Evolutionary conservation across 2,329 filamentous ascomycete genomes (phyloP).

Genomic region (Exserohilum rostratum): DNA sequence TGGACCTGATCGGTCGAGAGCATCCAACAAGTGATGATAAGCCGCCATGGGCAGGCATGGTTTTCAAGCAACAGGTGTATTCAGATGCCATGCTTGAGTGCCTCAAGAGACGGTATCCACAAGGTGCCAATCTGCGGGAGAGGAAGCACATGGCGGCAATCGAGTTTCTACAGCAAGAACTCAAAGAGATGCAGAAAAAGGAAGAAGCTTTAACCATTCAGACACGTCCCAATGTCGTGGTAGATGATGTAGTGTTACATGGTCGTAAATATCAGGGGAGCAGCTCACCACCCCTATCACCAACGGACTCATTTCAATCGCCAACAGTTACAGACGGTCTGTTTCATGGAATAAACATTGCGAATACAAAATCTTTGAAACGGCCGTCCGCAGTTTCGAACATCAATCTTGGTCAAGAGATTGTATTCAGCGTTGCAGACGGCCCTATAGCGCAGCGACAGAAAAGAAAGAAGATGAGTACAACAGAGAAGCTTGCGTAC

Average conservation of each 20-base stretch:
- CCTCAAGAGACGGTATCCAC: conserved; percentile 27
- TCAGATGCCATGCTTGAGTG: conserved; percentile 34
- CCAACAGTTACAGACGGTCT: neutral
- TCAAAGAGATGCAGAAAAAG: conserved; percentile 23
- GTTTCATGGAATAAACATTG: neutral
- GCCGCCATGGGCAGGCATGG: conserved; percentile 35
- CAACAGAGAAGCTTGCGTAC: conserved; percentile 30
- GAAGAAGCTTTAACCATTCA: neutral
- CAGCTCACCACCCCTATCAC: neutral
- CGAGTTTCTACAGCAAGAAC: conserved; percentile 31
- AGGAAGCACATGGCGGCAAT: conserved; percentile 38
- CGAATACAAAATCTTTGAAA: neutral
- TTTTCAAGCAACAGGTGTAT: conserved; percentile 28
- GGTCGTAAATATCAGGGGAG: neutral
- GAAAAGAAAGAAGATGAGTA: conserved; percentile 37
- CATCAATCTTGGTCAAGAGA: conserved; percentile 18
- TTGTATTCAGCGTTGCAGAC: conserved; percentile 35
- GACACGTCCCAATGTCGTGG: neutral
- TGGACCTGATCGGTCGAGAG: conserved; percentile 24
- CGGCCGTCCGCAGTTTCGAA: conserved; percentile 10
- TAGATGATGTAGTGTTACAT: neutral
- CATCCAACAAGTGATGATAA: conserved; percentile 27
- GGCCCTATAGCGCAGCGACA: conserved; percentile 27
- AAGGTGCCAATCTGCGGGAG: conserved; percentile 26
- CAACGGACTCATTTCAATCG: neutral